These are phyloP conservation scores for Alternaria triticimaculans DNA, from an alignment of 2,329 filamentous ascomycete genomes.

Conservation along the genomic window DNA sequence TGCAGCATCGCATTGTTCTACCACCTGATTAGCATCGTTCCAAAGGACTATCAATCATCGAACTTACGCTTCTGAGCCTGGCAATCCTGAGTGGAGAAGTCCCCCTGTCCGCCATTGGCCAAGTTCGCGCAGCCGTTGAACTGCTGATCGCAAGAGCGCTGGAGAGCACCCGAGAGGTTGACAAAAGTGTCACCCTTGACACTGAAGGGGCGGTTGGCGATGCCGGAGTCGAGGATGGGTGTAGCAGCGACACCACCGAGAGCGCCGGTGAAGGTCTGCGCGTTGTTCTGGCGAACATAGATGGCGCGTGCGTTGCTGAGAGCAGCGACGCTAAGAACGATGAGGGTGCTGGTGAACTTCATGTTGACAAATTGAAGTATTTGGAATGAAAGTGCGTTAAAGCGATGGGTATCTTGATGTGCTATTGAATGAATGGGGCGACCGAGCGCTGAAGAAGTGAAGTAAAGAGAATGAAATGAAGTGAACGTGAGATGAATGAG, in stretches of 20 bases:
- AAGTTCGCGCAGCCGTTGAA: constrained; percentile 66
- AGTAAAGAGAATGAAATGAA: constrained; percentile 12
- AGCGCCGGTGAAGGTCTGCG: constrained; percentile 52
- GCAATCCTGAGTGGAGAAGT: constrained; percentile 60
- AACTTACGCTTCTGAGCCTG: constrained; percentile 58
- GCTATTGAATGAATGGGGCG: constrained; percentile 20
- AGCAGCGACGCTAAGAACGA: constrained; percentile 25
- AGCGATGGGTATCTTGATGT: constrained; percentile 8
- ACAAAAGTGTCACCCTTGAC: constrained; percentile 56
- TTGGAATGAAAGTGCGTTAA: neutral
- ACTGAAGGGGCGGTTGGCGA: constrained; percentile 53
- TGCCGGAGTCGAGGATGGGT: constrained; percentile 57
- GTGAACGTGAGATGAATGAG: constrained; percentile 8
- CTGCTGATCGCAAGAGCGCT: constrained; percentile 69
- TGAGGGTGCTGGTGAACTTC: constrained; percentile 29
- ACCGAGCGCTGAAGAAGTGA: constrained; percentile 32
- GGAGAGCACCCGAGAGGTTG: constrained; percentile 61
- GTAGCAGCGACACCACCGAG: constrained; percentile 63
- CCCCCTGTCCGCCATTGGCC: constrained; percentile 59
- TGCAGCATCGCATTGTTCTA: constrained; percentile 8
- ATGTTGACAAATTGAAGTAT: constrained; percentile 22
- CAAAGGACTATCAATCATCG: neutral
- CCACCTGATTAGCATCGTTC: neutral
- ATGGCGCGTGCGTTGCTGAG: constrained; percentile 28
- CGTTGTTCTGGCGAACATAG: constrained; percentile 32